These are phyloP conservation scores for Metschnikowia arizonensis DNA, from an alignment of 805 yeast species.

Conservation along the genomic window DNA sequence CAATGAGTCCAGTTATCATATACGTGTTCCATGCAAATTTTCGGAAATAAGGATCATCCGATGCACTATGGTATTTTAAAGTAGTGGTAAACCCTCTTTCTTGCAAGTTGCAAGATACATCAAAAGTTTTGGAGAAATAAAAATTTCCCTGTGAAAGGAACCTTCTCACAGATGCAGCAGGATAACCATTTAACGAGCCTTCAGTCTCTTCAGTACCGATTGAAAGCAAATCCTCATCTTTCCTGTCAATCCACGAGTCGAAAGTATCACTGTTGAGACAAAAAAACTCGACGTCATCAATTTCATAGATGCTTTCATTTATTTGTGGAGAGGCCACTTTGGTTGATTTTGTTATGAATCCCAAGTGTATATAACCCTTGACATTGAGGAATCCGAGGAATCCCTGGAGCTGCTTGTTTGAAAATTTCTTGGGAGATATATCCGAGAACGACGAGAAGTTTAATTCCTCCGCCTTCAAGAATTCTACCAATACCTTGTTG, in stretches of 20 bases:
- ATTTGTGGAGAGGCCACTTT: constrained; percentile 60
- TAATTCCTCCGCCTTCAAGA: constrained; percentile 40
- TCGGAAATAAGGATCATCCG: constrained; percentile 38
- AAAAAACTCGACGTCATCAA: constrained; percentile 60
- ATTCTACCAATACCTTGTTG: constrained; percentile 47
- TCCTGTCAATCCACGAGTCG: constrained; percentile 36
- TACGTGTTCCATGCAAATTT: constrained; percentile 51
- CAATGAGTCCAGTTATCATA: constrained; percentile 43
- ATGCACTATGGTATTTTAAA: constrained; percentile 20
- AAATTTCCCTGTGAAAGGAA: constrained; percentile 46
- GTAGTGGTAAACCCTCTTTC: constrained; percentile 38
- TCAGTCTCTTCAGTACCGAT: constrained; percentile 16
- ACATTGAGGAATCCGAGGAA: constrained; percentile 58
- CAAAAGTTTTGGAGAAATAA: constrained; percentile 46
- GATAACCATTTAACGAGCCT: constrained; percentile 23
- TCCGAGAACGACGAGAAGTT: constrained; percentile 42
- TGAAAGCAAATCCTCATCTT: constrained; percentile 11
- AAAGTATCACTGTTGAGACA: constrained; percentile 56
- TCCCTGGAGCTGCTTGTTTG: constrained; percentile 41
- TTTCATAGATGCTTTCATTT: constrained; percentile 48
- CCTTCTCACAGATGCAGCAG: constrained; percentile 44
- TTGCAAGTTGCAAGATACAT: constrained; percentile 43
- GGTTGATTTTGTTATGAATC: constrained; percentile 51
- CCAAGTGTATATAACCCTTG: constrained; percentile 52
- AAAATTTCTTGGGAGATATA: constrained; percentile 30